Base-by-base conservation (phyloP, 2,329 filamentous ascomycete genomes). In the Aspergillus sp. region DNA sequence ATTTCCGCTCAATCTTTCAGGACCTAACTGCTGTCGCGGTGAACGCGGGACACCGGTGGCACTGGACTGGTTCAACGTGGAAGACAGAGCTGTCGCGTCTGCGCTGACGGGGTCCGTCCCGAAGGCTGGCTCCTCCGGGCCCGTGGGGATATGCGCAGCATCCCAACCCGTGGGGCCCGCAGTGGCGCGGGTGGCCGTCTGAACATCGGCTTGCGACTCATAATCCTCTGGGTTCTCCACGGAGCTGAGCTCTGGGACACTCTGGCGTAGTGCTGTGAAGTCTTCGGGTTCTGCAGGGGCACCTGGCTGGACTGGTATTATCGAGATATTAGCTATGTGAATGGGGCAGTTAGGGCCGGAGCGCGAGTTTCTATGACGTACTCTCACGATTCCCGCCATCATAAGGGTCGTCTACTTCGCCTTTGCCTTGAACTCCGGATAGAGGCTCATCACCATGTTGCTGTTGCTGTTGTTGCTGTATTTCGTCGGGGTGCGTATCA, bases 361-460 rank as follows among this genome's bases (percentile, higher is more conserved):
- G 19, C 19, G 19, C 19, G 19, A 19, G 19, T 19, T 19, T 2
- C 19, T 19, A 19, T 19, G 19, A 19, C 19, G 19, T 65, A 80
- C 73, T 77, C 72, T 80, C 75, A n/a, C 79, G 69, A 64, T 93
- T 93, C 42, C 88, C 88, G 48, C 81, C 80, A 61, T 93, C 88
- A 57, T 82, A 94, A 0, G 88, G 88, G 63, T 91, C 83, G 8
- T 78, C 80, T 39, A 74, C 75, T 27, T 76, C 75, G 4, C 85
- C 84, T 61, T 83, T 72, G 35, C 88, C 88, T 48, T 76, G 71
- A 44, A 80, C 71, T 26, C 88, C 88, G 19, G 85, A 85, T 40
- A 89, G 65, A 12, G 88, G 88, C 69, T 94, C 88, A 55, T 69
- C 66, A 41, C 73, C 73, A 35, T 19, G 19, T 19, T 19, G 19